phyloP scores from a whole-genome alignment of 23 red algal species.

The Gracilariopsis chorda region DNA sequence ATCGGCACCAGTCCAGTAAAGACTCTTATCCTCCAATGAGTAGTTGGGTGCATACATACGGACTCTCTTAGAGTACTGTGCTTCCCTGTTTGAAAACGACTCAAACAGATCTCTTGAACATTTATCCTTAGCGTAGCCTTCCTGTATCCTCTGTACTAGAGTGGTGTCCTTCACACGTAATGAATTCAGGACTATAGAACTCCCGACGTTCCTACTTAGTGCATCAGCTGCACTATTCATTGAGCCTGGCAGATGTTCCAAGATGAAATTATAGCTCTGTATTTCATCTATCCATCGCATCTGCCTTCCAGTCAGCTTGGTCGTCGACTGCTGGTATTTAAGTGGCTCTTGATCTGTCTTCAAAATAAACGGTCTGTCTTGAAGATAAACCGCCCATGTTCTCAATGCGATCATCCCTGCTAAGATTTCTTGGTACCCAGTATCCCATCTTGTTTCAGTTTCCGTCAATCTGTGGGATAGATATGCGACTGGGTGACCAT shows the following conservation, averaged over 20 bases:
- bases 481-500: not conserved
- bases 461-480: not conserved
- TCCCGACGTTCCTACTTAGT: not conserved
- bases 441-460: not conserved
- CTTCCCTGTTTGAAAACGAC: not conserved
- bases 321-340: not conserved
- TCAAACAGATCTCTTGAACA: not conserved
- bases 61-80: not conserved
- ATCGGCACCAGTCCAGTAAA: not conserved
- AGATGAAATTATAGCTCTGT: not conserved
- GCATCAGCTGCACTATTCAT: not conserved
- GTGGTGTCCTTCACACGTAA: not conserved
- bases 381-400: not conserved
- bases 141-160: not conserved
- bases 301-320: not conserved
- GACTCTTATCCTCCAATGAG: not conserved
- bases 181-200: not conserved
- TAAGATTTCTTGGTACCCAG: not conserved
- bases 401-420: not conserved
- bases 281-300: not conserved
- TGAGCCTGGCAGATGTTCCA: not conserved
- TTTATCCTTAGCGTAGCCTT: not conserved
- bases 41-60: not conserved
- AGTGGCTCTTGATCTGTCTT: not conserved
- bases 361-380: not conserved